Percentiles rank a stretch among this genome's conserved stretches.
Conservation (phyloP, 2,329 filamentous ascomycete species). For the Aureobasidium sp. region DNA sequence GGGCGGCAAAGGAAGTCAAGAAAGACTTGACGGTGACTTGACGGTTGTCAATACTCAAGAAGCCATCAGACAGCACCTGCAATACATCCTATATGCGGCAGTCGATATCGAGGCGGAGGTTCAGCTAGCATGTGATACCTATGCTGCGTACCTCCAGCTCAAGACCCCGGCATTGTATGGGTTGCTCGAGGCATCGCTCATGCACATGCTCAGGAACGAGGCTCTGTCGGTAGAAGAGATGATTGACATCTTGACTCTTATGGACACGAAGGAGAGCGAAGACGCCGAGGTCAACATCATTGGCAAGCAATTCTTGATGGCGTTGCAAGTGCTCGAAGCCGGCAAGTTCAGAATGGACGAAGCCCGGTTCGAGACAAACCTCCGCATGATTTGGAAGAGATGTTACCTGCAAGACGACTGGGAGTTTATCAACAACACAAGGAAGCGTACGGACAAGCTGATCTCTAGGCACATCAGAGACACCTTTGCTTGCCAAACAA, state of each 20-base stretch:
- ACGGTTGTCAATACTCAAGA: conserved; percentile 74
- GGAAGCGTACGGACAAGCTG: conserved; percentile 63
- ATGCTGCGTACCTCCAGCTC: conserved; percentile 19
- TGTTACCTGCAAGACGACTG: conserved; percentile 81
- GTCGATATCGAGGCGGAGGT: conserved; percentile 75
- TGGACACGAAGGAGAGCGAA: conserved; percentile 48
- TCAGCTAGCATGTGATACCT: conserved; percentile 51
- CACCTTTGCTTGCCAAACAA: conserved; percentile 43
- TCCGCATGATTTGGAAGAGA: conserved; percentile 76
- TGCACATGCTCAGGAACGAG: conserved; percentile 62
- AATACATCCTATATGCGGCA: conserved; percentile 59
- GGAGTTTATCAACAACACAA: conserved; percentile 69
- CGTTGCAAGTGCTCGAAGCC: conserved; percentile 53
- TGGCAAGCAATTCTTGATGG: conserved; percentile 64
- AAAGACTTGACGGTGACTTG: conserved; percentile 49
- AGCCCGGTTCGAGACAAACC: conserved; percentile 50
- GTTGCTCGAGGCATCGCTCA: conserved; percentile 64
- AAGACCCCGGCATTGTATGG: conserved; percentile 60
- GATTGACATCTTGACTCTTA: conserved; percentile 74
- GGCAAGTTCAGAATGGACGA: conserved; percentile 46
- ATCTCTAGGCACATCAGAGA: conserved; percentile 52
- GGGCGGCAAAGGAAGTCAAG: conserved; percentile 1
- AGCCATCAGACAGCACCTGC: conserved; percentile 63
- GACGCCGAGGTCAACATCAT: conserved; percentile 44
- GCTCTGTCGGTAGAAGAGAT: conserved; percentile 53